Conservation (phyloP, 2,329 filamentous ascomycete species). For the Cladosporium halotolerans region DNA sequence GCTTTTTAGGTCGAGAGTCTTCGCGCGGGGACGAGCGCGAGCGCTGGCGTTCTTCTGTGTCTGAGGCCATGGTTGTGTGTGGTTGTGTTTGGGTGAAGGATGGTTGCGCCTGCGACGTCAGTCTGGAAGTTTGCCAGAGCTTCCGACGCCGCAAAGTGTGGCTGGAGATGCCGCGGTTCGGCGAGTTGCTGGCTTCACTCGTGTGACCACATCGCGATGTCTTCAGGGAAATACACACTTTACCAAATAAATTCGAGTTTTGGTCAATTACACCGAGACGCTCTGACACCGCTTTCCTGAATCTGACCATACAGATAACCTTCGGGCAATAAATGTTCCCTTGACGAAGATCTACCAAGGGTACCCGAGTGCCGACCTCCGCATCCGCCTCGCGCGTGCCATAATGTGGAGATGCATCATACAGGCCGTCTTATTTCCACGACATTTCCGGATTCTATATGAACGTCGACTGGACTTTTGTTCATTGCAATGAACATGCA, state of each 20-base stretch:
- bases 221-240: too few relatives aligned
- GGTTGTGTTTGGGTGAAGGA: not conserved
- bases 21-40: conserved; percentile 28
- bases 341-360: not conserved
- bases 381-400: conserved; percentile 7
- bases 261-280: too few relatives aligned
- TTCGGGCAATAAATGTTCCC: not conserved
- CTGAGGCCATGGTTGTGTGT: conserved; percentile 7
- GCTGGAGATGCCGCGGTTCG: not conserved
- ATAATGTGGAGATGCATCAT: conserved; percentile 8
- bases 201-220: too few relatives aligned
- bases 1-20: conserved; percentile 23
- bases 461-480: not conserved
- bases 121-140: conserved; percentile 1
- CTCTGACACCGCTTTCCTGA: too few relatives aligned
- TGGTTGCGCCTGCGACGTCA: not conserved
- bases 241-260: too few relatives aligned
- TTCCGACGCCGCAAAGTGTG: not conserved
- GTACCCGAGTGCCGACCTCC: conserved; percentile 1
- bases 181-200: too few relatives aligned
- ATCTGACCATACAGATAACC: too few relatives aligned
- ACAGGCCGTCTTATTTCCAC: conserved; percentile 2
- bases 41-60: conserved; percentile 15
- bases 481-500: not conserved
- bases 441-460: conserved; percentile 6